Evolutionary conservation across 1,284 basidiomycete species (phyloP).

Genomic region (Psilocybe mexicana): DNA sequence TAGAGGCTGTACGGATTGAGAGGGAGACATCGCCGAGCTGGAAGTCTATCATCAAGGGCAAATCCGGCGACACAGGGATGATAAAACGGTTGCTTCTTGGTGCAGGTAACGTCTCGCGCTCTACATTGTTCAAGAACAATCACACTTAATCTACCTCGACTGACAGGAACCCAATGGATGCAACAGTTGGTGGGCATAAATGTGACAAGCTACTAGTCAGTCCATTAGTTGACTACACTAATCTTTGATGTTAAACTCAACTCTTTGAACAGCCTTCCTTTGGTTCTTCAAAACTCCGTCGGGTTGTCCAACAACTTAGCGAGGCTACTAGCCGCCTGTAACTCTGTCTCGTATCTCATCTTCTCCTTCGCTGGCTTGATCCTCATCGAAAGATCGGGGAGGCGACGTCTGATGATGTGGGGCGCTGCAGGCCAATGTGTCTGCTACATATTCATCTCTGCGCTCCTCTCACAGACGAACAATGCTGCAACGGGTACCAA

Average conservation of each 20-base stretch:
- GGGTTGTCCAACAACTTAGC: constrained; percentile 46
- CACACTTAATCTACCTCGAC: not conserved
- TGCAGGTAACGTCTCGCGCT: constrained; percentile 30
- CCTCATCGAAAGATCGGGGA: constrained; percentile 63
- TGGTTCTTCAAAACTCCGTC: constrained; percentile 48
- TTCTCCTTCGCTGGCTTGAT: constrained; percentile 54
- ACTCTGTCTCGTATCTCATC: constrained; percentile 46
- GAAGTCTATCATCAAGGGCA: constrained; percentile 40
- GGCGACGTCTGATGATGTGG: constrained; percentile 69
- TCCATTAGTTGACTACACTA: not conserved
- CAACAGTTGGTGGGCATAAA: constrained; percentile 76
- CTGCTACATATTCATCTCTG: constrained; percentile 61
- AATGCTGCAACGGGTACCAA: constrained; percentile 36
- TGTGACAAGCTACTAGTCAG: constrained; percentile 67
- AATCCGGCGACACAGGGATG: constrained; percentile 45
- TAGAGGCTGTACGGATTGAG: constrained; percentile 44
- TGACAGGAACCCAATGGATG: constrained; percentile 64
- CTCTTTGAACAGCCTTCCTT: constrained; percentile 35
- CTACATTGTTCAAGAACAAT: not conserved
- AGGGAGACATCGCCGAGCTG: constrained; percentile 40
- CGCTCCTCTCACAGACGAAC: constrained; percentile 46
- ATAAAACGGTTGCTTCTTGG: constrained; percentile 56
- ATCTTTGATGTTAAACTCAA: not conserved
- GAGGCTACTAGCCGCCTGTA: constrained; percentile 48
- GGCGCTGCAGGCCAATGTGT: constrained; percentile 65